Percentiles rank a stretch among this genome's conserved stretches.
Conservation (phyloP, 257 asterid species). For the Anisodus tanguticus region DNA sequence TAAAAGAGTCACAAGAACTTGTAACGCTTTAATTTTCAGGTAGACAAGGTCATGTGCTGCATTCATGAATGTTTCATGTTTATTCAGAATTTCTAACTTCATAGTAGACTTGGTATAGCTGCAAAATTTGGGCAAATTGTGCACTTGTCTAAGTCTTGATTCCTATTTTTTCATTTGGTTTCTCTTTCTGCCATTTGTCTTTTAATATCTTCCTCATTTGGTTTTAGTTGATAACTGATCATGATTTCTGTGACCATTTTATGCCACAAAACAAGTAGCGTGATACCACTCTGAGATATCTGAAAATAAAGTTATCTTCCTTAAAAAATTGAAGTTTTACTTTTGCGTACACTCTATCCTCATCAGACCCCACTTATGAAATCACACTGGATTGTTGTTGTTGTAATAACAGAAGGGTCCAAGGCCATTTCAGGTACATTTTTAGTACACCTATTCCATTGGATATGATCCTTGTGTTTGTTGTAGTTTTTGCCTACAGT, state of each 20-base stretch:
- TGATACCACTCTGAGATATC: not conserved
- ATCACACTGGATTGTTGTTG: too few relatives aligned
- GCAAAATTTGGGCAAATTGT: not conserved
- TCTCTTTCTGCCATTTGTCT: not conserved
- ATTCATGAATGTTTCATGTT: not conserved
- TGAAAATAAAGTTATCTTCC: not conserved
- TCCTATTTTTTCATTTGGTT: conserved; percentile 11
- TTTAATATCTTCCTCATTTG: conserved; percentile 1
- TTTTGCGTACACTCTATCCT: not conserved
- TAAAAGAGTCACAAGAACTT: not conserved
- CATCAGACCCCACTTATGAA: too few relatives aligned
- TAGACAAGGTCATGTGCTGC: not conserved
- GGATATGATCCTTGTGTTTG: not conserved
- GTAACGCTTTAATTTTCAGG: not conserved
- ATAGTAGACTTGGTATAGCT: not conserved
- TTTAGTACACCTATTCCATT: not conserved
- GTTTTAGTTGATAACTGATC: not conserved
- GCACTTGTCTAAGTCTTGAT: not conserved
- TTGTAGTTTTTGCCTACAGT: conserved; percentile 8
- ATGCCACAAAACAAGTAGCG: conserved; percentile 3
- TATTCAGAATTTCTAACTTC: conserved; percentile 7
- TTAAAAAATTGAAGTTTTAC: not conserved
- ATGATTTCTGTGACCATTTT: not conserved
- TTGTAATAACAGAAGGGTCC: not conserved
- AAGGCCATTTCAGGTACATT: not conserved